A percentile compares a stretch with the other conserved stretches of the same genome.
phyloP scores from a whole-genome alignment of 495 filamentous ascomycete species.

The Penicillium diatomitis region DNA sequence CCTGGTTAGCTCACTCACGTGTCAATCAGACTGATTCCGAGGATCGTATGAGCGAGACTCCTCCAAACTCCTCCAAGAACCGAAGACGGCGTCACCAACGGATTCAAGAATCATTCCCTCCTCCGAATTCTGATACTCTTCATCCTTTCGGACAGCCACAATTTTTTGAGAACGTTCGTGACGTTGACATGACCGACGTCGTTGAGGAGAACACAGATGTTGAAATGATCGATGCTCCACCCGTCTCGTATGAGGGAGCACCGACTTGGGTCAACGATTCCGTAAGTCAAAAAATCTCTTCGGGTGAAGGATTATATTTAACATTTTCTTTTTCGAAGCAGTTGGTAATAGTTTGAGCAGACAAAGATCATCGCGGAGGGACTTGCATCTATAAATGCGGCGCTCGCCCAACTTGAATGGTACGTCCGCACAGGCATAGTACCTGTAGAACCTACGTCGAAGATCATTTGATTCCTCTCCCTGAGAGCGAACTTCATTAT shows the following conservation, averaged over 20 bases:
- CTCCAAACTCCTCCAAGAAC: too few relatives aligned
- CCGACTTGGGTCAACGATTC: neutral
- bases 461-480: too few relatives aligned
- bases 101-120: too few relatives aligned
- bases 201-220: neutral
- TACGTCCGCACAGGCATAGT: neutral
- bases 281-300: neutral
- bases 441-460: neutral
- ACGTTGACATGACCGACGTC: neutral
- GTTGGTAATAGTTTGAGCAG: neutral
- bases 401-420: neutral
- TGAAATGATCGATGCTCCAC: constrained; percentile 8
- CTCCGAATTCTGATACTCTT: too few relatives aligned
- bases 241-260: neutral
- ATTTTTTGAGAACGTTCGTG: neutral
- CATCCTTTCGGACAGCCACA: too few relatives aligned
- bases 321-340: neutral
- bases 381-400: neutral
- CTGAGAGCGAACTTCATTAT: too few relatives aligned
- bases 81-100: too few relatives aligned
- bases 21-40: too few relatives aligned
- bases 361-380: neutral
- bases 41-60: too few relatives aligned
- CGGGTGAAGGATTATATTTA: neutral
- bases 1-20: too few relatives aligned